Evolutionary conservation across 2,329 filamentous ascomycete species (phyloP), one percentile per base, ranked within the genome.

Genomic region (Claviceps lovelessii): DNA sequence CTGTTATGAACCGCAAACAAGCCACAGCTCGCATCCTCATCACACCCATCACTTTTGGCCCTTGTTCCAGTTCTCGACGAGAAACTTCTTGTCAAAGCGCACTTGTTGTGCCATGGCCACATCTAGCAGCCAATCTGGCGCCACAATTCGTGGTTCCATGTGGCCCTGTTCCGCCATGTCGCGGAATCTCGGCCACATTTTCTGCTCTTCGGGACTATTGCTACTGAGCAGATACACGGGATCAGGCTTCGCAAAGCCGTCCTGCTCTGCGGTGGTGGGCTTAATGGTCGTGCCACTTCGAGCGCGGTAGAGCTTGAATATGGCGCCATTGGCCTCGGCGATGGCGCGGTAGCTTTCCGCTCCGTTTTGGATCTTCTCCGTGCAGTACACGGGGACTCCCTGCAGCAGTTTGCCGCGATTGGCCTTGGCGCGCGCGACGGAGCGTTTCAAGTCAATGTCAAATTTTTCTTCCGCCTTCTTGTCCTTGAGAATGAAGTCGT

Each of bases 21-120:
- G 35, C 6, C 11, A 8, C 45, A 29, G 45, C 23, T 8, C 23
- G 5, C 45, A 28, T 7, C 11, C 19, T 5, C 47, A 29, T 7
- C 33, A 49, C 31, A 50, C 29, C 44, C 55, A 54, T 59, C 52
- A 53, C 31, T 53, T 61, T 51, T 46, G 29, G 54, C 57, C 62
- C 55, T 63, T 61, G 59, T 72, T 73, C 61, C 72, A 76, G 55
- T 73, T 73, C 50, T 68, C 67, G 35, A 72, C 72, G 51, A 83
- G 66, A 64, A 88, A 89, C 60, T 76, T 78, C 45, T 83, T 72
- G 55, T 83, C 75, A 68, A 82, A 84, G n/a, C 75, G 74, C 58
- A 93, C 73, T 68, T 89, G 77, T 70, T 98, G 93, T 62, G 81
- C 83, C 87, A 98, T 91, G 5, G 89, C 88, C 57, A 90, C 84